Base-by-base conservation (phyloP, 371 early-diverging fungal genomes). In the Mitosporidium daphniae region DNA sequence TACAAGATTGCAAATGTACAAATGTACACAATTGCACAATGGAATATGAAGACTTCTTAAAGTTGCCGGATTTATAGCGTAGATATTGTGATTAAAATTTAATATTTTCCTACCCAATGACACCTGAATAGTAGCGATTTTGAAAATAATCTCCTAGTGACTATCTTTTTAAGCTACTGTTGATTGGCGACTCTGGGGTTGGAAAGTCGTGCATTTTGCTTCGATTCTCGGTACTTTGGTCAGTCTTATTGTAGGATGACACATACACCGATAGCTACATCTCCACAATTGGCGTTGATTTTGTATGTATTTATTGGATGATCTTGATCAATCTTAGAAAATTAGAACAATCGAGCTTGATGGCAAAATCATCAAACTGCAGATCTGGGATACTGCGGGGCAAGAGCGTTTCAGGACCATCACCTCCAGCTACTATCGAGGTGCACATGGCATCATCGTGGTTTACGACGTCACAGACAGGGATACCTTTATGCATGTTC, bases 311-410 rank as follows among this genome's bases (percentile, higher is more conserved):
- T 35, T n/a, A 16, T 17, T 28, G 13, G 25, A 4, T 33, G 36
- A 9, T 13, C 2, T 31, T 31, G 2, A 3, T 16, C 8, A 14
- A 11, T 31, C 18, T 45, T 99, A 94, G 42, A 94, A 91, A 47
- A 93, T 91, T 31, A 84, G 77, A 45, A 62, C 74, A 36, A 55
- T 84, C 33, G 55, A 63, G 18, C 42, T 84, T n/a, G 70, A 80
- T 26, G 65, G 55, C 32, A 57, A 70, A 27, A 61, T 56, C 34
- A 78, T 78, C 44, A 95, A 97, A 47, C 55, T 99, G 30, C 86
- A 91, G 6, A 80, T 98, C 30, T 55, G 86, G 98, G 99, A 98
- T 43, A 97, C 99, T 0, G 99, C 99, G 3, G 99, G 99, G 7
- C 99, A 99, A 48, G 99, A 99, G 44, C 58, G 95, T 17, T 99